Evolutionary conservation across 306 rosid genomes (phyloP), one percentile per base, ranked within the genome.

Genomic region (Coriaria nepalensis): DNA sequence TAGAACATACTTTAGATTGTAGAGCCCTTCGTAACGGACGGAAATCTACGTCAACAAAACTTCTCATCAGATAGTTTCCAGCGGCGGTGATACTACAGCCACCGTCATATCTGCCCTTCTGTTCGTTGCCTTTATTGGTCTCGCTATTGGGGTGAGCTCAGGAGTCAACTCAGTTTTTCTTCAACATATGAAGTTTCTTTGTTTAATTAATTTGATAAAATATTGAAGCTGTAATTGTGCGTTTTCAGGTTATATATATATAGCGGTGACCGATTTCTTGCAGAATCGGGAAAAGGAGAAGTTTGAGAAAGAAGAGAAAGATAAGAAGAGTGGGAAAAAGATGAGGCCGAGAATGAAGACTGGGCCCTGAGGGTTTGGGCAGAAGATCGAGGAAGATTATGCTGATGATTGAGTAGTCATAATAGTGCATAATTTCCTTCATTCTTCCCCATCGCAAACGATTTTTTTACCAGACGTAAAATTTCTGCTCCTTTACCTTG

Each of bases 281-380:
- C 86, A 78, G 82, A 85, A 85, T 55, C 72, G 95, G 47, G 95
- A 90, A 77, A 78, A 57, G 38, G 98, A 90, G 1, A 90, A 81
- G 68, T 80, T 75, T 47, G 94, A 77, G 94, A 79, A 84, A 60
- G 85, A 81, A 49, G 93, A 79, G 47, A 65, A 66, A 4, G 53
- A 64, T 41, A 66, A 57, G 4, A 69, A 48, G 46, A 74, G 67
- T 34, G 59, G 59, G n/a, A 88, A 66, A 62, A 82, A 55, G 78
- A 78, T 67, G 65, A 67, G 53, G 49, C 51, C 37, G 5, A 76
- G 68, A 68, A 60, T 73, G 10, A 86, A 68, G 62, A 67, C 82
- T 9, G 95, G 94, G 8, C 92, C 95, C 4, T 77, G 59, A 55
- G 94, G 94, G 12, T 81, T 79, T 32, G 97, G 95, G 6, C 87